A percentile compares a stretch with the other conserved stretches of the same genome.
Evolutionary conservation across 495 filamentous ascomycete species (phyloP).

Genomic region (Filosporella fistucella): DNA sequence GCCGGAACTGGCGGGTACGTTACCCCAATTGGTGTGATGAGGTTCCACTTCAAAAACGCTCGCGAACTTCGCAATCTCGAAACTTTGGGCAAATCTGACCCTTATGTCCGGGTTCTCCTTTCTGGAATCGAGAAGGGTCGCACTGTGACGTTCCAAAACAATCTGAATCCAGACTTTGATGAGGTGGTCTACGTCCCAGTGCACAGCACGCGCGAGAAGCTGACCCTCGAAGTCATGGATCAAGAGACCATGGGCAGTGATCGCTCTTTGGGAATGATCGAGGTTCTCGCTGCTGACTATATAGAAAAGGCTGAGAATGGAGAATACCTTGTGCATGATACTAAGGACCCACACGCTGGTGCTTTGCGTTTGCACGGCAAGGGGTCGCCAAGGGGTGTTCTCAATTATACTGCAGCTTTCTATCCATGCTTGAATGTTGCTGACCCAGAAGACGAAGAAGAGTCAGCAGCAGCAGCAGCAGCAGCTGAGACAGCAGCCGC

Average conservation of each 20-base stretch:
- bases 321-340: conserved; percentile 75
- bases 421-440: conserved; percentile 82
- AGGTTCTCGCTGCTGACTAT: conserved; percentile 74
- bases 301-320: conserved; percentile 72
- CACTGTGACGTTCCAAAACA: conserved; percentile 94
- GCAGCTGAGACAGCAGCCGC: conserved; percentile 28
- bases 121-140: conserved; percentile 85
- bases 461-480: conserved; percentile 33
- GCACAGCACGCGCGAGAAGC: conserved; percentile 77
- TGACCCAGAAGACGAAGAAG: conserved; percentile 89
- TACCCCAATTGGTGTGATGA: conserved; percentile 89
- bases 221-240: conserved; percentile 94
- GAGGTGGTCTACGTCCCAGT: conserved; percentile 93
- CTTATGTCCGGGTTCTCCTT: conserved; percentile 82
- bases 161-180: conserved; percentile 93
- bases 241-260: conserved; percentile 85
- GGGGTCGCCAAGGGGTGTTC: conserved; percentile 67
- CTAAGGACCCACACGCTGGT: conserved; percentile 57
- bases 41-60: conserved; percentile 85
- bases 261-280: conserved; percentile 73
- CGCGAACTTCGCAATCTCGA: conserved; percentile 85
- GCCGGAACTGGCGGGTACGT: conserved; percentile 83
- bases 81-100: conserved; percentile 93
- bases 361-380: conserved; percentile 62
- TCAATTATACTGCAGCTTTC: conserved; percentile 85